phyloP scores from a whole-genome alignment of 371 early-diverging fungal species.

The Apophysomyces sp. region DNA sequence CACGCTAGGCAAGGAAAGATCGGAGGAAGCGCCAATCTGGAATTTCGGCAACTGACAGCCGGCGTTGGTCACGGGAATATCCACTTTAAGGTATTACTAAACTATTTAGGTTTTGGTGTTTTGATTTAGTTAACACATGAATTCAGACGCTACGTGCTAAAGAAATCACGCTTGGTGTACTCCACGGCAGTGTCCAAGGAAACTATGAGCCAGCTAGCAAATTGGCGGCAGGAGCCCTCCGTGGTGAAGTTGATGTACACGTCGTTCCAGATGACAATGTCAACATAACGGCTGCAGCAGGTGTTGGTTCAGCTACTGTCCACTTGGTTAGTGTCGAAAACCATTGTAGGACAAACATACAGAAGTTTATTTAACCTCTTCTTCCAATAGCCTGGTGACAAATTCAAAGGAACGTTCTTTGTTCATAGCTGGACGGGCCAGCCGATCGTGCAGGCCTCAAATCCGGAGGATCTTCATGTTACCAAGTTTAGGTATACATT shows the following conservation, averaged over 20 bases:
- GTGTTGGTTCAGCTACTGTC: constrained; percentile 9
- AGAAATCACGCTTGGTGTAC: constrained; percentile 5
- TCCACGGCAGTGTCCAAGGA: constrained; percentile 16
- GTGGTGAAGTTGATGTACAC: constrained; percentile 12
- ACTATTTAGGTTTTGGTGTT: too few relatives aligned
- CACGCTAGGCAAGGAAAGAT: neutral
- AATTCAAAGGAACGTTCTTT: constrained; percentile 15
- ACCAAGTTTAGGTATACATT: constrained; percentile 8
- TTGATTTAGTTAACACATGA: neutral
- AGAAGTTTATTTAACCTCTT: neutral
- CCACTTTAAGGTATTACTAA: constrained; percentile 13
- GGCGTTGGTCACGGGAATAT: constrained; percentile 16
- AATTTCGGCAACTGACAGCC: constrained; percentile 6
- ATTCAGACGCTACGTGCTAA: constrained; percentile 13
- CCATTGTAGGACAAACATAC: too few relatives aligned
- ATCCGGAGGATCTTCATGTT: constrained; percentile 25
- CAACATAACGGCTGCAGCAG: constrained; percentile 10
- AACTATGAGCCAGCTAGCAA: constrained; percentile 1
- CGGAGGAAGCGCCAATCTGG: constrained; percentile 1
- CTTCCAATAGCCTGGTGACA: constrained; percentile 11
- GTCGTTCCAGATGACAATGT: constrained; percentile 4
- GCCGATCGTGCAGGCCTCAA: constrained; percentile 14
- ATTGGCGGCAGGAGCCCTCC: constrained; percentile 7
- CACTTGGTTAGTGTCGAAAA: constrained; percentile 6
- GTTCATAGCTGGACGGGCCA: constrained; percentile 11